These are phyloP conservation scores for Colletotrichum theobromicola DNA, from an alignment of 2,329 filamentous ascomycete species.

Conservation along the genomic window DNA sequence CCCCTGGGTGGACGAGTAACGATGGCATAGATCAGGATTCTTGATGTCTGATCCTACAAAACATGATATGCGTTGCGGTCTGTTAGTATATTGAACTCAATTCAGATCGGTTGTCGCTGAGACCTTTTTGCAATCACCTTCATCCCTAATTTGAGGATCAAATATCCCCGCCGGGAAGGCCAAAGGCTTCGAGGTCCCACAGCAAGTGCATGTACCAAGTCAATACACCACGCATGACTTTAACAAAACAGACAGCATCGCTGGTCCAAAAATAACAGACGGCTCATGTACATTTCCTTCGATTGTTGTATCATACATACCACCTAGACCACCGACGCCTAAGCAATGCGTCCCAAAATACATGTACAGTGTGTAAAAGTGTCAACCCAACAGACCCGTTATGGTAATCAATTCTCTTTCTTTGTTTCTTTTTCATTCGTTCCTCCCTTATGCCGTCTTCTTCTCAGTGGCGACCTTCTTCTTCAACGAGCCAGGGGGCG, in stretches of 20 bases:
- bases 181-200: not conserved
- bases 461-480: conserved; percentile 20
- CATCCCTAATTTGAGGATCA: not conserved
- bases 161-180: not conserved
- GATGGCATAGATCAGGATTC: not conserved
- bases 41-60: not conserved
- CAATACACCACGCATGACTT: not conserved
- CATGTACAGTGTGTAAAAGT: not conserved
- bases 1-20: not conserved
- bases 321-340: not conserved
- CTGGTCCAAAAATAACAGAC: not conserved
- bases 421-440: not conserved
- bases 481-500: conserved; percentile 52
- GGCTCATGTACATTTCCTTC: conserved; percentile 19
- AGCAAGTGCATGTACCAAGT: not conserved
- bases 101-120: not conserved
- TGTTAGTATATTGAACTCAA: not conserved
- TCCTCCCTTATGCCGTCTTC: not conserved
- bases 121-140: not conserved
- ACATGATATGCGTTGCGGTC: not conserved
- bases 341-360: not conserved
- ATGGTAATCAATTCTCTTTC: not conserved
- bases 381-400: not conserved
- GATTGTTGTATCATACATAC: not conserved
- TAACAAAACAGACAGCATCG: too few relatives aligned